These are phyloP conservation scores for Podila clonocystis DNA, from an alignment of 192 early-diverging fungal genomes.

Conservation along the genomic window DNA sequence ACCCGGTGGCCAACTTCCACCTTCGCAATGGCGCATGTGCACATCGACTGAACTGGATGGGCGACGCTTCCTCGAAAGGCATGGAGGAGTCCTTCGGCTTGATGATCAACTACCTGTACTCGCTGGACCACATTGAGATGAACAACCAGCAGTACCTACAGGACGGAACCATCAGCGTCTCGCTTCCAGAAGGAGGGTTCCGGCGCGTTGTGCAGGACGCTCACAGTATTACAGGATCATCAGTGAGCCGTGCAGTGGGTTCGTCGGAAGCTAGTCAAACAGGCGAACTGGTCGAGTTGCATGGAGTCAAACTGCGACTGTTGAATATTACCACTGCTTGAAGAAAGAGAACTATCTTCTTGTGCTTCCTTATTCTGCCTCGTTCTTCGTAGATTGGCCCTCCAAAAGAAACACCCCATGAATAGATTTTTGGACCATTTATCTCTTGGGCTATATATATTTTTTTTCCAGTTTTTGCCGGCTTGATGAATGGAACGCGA, in stretches of 20 bases:
- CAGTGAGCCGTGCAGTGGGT: neutral
- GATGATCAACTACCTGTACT: slow-evolving; percentile 96
- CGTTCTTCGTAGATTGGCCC: neutral
- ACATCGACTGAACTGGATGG: slow-evolving; percentile 89
- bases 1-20: slow-evolving; percentile 97
- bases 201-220: slow-evolving; percentile 5
- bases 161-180: slow-evolving; percentile 68
- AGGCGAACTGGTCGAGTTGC: slow-evolving; percentile 9
- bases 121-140: slow-evolving; percentile 75
- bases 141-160: slow-evolving; percentile 83
- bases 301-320: slow-evolving; percentile 11
- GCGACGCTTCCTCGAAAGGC: slow-evolving; percentile 82
- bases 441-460: no score
- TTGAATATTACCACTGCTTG: slow-evolving; percentile 20
- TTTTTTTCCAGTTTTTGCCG: no score
- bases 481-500: no score
- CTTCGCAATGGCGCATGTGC: slow-evolving; percentile 93
- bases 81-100: slow-evolving; percentile 88
- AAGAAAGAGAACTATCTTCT: neutral
- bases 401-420: neutral
- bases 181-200: slow-evolving; percentile 17
- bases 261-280: neutral
- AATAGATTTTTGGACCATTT: no score
- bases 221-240: neutral
- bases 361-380: neutral